Evolutionary conservation across 23 red algal species (phyloP).

Genomic region (Gracilariopsis chorda): DNA sequence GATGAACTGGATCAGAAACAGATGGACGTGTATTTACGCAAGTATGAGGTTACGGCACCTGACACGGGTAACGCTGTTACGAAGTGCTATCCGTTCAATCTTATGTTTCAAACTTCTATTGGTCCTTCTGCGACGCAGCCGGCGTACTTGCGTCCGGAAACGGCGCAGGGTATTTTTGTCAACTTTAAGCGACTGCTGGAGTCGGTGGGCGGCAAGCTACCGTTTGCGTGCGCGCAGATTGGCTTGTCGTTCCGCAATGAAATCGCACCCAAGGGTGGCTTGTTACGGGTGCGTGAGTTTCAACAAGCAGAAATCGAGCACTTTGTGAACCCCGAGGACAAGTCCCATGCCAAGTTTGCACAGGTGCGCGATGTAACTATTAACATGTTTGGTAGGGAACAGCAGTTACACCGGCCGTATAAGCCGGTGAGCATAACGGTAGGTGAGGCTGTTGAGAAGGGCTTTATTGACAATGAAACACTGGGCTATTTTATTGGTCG

Average conservation of each 20-base stretch:
- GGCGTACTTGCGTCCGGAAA: constrained; percentile 93
- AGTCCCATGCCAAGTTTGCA: constrained; percentile 85
- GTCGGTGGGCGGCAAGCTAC: constrained; percentile 81
- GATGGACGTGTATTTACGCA: constrained; percentile 46
- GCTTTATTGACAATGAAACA: constrained; percentile 91
- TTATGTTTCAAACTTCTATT: constrained; percentile 98
- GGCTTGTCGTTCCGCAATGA: constrained; percentile 98
- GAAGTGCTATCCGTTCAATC: constrained; percentile 82
- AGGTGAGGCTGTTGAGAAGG: constrained; percentile 67
- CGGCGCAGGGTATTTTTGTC: constrained; percentile 99
- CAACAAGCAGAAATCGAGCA: constrained; percentile 99
- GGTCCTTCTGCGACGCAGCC: constrained; percentile 79
- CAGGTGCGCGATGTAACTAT: constrained; percentile 47
- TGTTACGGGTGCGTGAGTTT: constrained; percentile 97
- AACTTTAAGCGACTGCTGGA: constrained; percentile 98
- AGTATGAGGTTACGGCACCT: constrained; percentile 72
- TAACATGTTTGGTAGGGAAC: constrained; percentile 71
- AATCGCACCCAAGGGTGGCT: constrained; percentile 84
- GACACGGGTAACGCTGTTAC: constrained; percentile 78
- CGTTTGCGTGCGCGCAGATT: constrained; percentile 97
- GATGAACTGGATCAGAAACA: constrained; percentile 82
- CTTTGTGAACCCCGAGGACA: constrained; percentile 93
- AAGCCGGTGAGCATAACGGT: constrained; percentile 57
- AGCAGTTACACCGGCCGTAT: constrained; percentile 62
- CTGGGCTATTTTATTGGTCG: constrained; percentile 97